Evolutionary conservation across 148 eudicot genomes (phyloP).

Genomic region (Camellia lanceoleosa): DNA sequence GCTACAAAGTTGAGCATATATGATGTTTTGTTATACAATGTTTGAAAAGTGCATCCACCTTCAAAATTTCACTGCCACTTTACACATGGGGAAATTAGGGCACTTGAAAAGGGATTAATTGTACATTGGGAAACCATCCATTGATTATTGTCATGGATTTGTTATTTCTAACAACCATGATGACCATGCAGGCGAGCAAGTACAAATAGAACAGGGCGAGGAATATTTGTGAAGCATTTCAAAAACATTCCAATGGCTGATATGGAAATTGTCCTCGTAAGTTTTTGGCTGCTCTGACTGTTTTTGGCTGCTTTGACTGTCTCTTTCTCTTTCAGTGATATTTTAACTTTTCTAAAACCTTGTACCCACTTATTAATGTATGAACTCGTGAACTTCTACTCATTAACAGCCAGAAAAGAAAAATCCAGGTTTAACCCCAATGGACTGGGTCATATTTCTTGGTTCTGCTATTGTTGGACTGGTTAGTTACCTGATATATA

Average conservation of each 20-base stretch:
- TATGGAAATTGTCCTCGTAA: constrained; percentile 90
- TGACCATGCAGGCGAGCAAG: constrained; percentile 58
- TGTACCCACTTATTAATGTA: background rate
- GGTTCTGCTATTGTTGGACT: constrained; percentile 85
- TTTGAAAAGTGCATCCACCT: too few species aligned
- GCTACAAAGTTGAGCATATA: background rate
- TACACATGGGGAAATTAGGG: background rate
- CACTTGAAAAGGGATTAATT: background rate
- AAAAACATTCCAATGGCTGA: constrained; percentile 99
- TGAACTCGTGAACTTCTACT: background rate
- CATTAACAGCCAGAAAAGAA: constrained; percentile 88
- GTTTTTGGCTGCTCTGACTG: constrained; percentile 21
- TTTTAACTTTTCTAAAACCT: constrained; percentile 6
- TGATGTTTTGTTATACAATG: too few species aligned
- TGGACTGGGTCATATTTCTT: constrained; percentile 98
- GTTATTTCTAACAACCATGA: background rate
- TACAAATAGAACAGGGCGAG: constrained; percentile 57
- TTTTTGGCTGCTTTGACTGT: constrained; percentile 3
- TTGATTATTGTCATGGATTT: background rate
- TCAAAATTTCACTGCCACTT: too few species aligned
- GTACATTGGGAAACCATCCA: background rate
- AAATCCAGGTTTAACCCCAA: constrained; percentile 91
- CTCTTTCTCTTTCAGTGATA: background rate
- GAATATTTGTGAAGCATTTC: constrained; percentile 90
- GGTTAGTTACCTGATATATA: constrained; percentile 45